Percentiles rank a stretch among this genome's conserved stretches.
These are phyloP conservation scores for Hymenoscyphus scutula DNA, from an alignment of 2,329 filamentous ascomycete species.

Conservation along the genomic window DNA sequence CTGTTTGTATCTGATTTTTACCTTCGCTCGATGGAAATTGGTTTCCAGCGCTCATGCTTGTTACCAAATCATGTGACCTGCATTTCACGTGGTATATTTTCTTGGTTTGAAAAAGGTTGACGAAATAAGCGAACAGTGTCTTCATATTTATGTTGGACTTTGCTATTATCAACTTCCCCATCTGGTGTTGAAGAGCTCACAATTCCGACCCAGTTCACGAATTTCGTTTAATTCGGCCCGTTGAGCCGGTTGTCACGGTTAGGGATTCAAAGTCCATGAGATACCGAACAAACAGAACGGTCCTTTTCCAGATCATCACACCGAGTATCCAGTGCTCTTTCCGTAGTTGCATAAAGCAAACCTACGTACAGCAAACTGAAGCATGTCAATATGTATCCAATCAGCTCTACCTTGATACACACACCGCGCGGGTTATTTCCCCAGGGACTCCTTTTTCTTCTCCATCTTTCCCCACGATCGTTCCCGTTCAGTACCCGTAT, in stretches of 20 bases:
- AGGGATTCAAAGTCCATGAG: not conserved
- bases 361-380: not conserved
- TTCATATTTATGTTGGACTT: not conserved
- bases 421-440: not conserved
- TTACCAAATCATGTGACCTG: too few species aligned
- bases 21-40: too few species aligned
- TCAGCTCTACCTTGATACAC: not conserved
- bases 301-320: not conserved
- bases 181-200: not conserved
- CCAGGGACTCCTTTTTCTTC: not conserved
- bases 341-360: not conserved
- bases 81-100: not conserved
- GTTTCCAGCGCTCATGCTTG: too few species aligned
- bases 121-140: not conserved
- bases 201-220: not conserved
- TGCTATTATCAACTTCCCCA: not conserved
- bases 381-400: not conserved
- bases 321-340: not conserved
- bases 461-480: slow-evolving; percentile 5
- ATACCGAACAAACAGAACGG: not conserved
- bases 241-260: not conserved
- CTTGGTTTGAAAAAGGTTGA: not conserved
- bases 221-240: not conserved
- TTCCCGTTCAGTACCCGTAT: not conserved
- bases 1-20: not conserved